Conservation (phyloP, 208 protist genomes). For the Herpetomonas samuelpessoai region DNA sequence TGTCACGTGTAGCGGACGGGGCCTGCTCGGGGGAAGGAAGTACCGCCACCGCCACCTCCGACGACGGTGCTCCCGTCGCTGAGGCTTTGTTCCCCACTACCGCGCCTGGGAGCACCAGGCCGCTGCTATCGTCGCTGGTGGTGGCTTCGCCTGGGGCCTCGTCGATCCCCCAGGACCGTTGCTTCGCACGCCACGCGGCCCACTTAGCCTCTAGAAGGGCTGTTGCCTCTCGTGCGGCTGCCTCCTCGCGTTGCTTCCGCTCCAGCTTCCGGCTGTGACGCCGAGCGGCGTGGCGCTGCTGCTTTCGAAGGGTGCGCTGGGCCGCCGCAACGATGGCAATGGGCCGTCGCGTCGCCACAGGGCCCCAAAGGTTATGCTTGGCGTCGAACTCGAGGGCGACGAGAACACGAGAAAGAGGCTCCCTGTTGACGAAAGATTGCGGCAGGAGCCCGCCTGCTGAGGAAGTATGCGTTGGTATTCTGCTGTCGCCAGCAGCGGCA, state of each 20-base stretch:
- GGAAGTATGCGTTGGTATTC: background rate
- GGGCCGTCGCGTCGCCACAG: slow-evolving; percentile 26
- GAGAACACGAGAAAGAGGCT: slow-evolving; percentile 22
- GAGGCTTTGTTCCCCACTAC: too few relatives aligned
- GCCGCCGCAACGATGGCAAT: slow-evolving; percentile 26
- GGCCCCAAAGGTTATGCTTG: slow-evolving; percentile 39
- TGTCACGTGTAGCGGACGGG: too few relatives aligned
- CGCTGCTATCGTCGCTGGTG: too few relatives aligned
- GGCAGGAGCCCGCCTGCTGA: background rate
- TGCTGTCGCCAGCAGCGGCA: background rate
- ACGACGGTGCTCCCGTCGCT: too few relatives aligned
- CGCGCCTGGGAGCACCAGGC: too few relatives aligned
- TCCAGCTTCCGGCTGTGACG: background rate
- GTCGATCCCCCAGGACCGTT: slow-evolving; percentile 16
- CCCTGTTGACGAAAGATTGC: background rate
- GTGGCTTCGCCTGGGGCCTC: too few relatives aligned
- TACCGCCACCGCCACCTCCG: too few relatives aligned
- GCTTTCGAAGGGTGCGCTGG: slow-evolving; percentile 10
- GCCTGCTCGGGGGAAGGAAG: too few relatives aligned
- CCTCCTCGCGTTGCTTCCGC: slow-evolving; percentile 7
- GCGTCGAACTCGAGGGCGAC: slow-evolving; percentile 52
- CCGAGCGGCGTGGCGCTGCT: background rate
- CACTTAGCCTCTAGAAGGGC: slow-evolving; percentile 2
- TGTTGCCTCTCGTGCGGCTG: slow-evolving; percentile 9
- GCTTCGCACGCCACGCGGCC: slow-evolving; percentile 8